Evolutionary conservation across 2,329 filamentous ascomycete genomes (phyloP), one percentile per base, ranked within the genome.

Genomic region (Stachybotrys chartarum): DNA sequence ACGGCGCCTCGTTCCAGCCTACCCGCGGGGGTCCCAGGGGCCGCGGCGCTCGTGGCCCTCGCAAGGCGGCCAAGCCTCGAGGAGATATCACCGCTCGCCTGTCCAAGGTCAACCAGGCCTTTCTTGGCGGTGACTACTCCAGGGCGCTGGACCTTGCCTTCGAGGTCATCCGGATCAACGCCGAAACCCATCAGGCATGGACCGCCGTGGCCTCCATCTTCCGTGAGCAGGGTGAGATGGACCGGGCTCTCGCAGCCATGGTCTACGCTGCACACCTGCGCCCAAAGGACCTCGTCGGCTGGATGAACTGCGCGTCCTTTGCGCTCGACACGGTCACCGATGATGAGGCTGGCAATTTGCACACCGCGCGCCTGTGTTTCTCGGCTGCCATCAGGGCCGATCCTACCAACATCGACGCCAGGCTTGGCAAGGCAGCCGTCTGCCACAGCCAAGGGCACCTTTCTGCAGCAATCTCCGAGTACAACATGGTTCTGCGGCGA

Each of bases 31-130:
- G 57, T 6, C 46, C 55, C 24, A 64, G 66, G 30, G 66, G 64
- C 17, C 63, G 64, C 54, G 64, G 72, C 31, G 56, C 67, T 50
- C 68, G 74, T 14, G 80, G 80, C 7, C 80, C 79, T 30, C 75
- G 81, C 17, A 83, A 85, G 66, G 80, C 83, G 30, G 84, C 82
- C 8, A 86, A 89, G 66, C 86, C 85, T 16, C 82, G 85, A 49
- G 83, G 80, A 46, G 85, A 91, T 61, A 89, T 91, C 68, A 90
- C 86, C 63, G 76, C 81, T 46, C 76, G 86, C 47, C 77, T 91
- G 51, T 79, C 81, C 50, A 77, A 81, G 64, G 88, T 89, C 3
- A 88, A 85, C 56, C 78, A 85, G 57, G 82, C 84, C 5, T 91
- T 86, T 64, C 76, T 90, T 56, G 75, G 79, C 10, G 76, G 79